Conservation (phyloP, 176 grass and related monocot genomes). For the Juncus effusus region DNA sequence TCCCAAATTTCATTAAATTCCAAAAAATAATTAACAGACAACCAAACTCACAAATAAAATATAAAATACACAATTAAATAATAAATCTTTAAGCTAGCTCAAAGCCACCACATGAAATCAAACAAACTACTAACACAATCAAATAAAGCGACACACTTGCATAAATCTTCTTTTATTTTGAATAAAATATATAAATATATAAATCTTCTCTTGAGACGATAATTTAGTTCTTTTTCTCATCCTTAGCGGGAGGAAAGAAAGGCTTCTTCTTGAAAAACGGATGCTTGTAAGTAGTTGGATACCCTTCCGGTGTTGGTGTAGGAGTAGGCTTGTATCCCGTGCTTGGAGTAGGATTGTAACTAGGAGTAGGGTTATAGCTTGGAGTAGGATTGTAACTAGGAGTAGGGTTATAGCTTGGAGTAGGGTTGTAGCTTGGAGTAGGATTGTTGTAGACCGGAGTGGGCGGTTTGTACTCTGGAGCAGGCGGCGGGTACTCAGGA, state of each 20-base stretch:
- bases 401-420: too few species aligned
- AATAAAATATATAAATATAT: background rate
- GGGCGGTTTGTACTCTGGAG: conserved; percentile 8
- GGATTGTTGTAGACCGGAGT: background rate
- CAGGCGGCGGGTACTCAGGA: background rate
- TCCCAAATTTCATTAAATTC: too few species aligned
- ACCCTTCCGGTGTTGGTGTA: background rate
- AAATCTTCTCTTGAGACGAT: background rate
- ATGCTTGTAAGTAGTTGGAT: background rate
- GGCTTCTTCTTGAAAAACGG: conserved; percentile 23
- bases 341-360: background rate
- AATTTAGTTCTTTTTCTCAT: conserved; percentile 10
- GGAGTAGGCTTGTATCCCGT: conserved; percentile 3
- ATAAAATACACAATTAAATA: too few species aligned
- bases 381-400: too few species aligned
- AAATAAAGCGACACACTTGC: too few species aligned
- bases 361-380: background rate
- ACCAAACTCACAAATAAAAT: too few species aligned
- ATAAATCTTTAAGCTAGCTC: too few species aligned
- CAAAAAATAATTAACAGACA: too few species aligned
- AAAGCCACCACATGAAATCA: too few species aligned
- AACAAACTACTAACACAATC: too few species aligned
- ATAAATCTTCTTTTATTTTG: too few species aligned
- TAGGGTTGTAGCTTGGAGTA: background rate
- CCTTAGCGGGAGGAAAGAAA: conserved; percentile 11